These are phyloP conservation scores for Moricandia arvensis DNA, from an alignment of 345 rosid genomes.

Conservation along the genomic window DNA sequence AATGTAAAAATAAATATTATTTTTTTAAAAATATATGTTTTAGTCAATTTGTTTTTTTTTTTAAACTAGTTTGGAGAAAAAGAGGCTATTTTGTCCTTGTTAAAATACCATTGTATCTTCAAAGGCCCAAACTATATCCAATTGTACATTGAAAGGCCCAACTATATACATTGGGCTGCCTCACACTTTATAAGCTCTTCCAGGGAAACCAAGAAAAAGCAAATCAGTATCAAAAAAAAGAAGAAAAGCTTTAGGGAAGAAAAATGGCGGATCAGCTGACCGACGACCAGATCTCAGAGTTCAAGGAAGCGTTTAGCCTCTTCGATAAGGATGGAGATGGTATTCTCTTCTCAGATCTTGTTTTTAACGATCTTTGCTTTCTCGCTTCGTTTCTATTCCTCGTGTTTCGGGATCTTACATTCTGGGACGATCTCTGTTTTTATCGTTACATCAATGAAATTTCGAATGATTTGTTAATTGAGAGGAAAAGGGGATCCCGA, in stretches of 20 bases:
- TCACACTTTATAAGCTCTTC: neutral
- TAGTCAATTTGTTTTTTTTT: no score
- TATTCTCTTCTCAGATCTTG: constrained; percentile 24
- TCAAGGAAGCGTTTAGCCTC: constrained; percentile 42
- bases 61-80: no score
- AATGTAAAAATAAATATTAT: no score
- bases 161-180: neutral
- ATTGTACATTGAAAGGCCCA: neutral
- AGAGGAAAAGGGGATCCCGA: no score
- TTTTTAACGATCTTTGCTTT: neutral
- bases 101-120: no score
- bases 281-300: constrained; percentile 53
- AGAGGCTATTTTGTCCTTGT: no score
- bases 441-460: no score
- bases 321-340: constrained; percentile 64
- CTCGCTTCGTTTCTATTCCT: neutral
- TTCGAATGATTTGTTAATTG: no score
- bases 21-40: no score
- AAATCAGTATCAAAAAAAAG: neutral
- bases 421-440: no score
- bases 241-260: neutral
- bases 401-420: neutral
- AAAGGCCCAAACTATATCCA: no score
- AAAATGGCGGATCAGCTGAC: constrained; percentile 56
- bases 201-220: neutral